These are phyloP conservation scores for Phenoliferia sp. DNA, from an alignment of 1,284 basidiomycete species.

Conservation along the genomic window DNA sequence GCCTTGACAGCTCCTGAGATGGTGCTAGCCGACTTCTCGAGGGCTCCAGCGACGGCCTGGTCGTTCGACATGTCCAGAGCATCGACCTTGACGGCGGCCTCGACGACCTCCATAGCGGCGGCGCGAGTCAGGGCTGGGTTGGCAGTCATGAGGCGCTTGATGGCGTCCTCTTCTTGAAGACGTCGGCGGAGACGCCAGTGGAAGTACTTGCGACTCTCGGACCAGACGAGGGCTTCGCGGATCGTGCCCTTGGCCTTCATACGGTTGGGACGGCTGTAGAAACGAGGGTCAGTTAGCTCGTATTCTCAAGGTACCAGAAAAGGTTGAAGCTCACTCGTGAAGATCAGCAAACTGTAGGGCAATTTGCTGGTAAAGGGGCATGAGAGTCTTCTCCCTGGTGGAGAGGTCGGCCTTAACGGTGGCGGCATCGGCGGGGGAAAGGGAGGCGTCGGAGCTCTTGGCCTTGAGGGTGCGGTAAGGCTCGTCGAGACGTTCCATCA, in stretches of 20 bases:
- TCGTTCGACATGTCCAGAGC: constrained; percentile 35
- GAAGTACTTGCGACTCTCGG: constrained; percentile 83
- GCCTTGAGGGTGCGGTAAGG: constrained; percentile 77
- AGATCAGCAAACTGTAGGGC: constrained; percentile 94
- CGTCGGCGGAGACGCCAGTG: constrained; percentile 83
- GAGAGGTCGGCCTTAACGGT: constrained; percentile 63
- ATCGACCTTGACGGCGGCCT: constrained; percentile 26
- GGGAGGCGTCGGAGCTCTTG: constrained; percentile 66
- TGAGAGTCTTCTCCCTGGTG: constrained; percentile 73
- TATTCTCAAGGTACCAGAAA: background rate
- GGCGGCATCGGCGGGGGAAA: constrained; percentile 67
- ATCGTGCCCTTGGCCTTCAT: constrained; percentile 93
- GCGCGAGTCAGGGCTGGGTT: constrained; percentile 39
- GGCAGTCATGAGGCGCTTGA: constrained; percentile 37
- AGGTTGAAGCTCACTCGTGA: constrained; percentile 63
- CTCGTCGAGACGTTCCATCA: constrained; percentile 91
- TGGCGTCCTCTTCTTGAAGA: constrained; percentile 45
- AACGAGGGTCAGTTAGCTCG: constrained; percentile 20
- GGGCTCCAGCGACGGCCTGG: constrained; percentile 35
- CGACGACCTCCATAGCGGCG: constrained; percentile 35
- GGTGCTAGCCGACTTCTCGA: constrained; percentile 36
- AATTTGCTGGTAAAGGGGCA: constrained; percentile 88
- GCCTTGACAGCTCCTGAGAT: constrained; percentile 35
- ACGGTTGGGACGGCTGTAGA: constrained; percentile 64
- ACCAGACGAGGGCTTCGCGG: constrained; percentile 78